Percentiles rank a stretch among this genome's conserved stretches.
phyloP scores from a whole-genome alignment of 768 basidiomycete genomes.

The Suillus spraguei region DNA sequence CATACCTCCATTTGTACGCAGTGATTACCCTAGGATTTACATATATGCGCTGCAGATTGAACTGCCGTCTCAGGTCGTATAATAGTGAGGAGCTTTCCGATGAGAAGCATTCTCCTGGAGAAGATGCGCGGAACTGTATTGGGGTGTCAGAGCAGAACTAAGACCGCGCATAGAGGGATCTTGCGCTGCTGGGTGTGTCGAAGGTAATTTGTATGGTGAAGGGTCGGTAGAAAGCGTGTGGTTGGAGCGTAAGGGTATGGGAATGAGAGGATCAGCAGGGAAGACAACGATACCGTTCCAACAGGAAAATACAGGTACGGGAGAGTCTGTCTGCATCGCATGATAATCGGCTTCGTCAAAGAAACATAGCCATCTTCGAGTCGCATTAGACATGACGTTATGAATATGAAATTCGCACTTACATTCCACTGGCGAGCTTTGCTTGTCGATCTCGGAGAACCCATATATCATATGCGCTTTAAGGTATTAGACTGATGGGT shows the following conservation, averaged over 20 bases:
- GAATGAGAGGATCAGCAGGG: constrained; percentile 42
- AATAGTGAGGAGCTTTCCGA: constrained; percentile 45
- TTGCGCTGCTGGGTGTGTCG: constrained; percentile 32
- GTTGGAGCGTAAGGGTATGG: constrained; percentile 40
- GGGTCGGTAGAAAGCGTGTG: constrained; percentile 37
- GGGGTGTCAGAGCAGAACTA: constrained; percentile 35
- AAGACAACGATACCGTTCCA: constrained; percentile 50
- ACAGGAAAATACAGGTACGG: constrained; percentile 46
- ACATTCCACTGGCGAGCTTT: constrained; percentile 21
- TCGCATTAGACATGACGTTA: background rate
- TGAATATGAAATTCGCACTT: background rate
- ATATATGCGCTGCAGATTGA: constrained; percentile 39
- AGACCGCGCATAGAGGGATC: constrained; percentile 18
- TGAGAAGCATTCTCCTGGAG: constrained; percentile 34
- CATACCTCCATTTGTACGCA: constrained; percentile 38
- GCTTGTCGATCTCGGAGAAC: constrained; percentile 39
- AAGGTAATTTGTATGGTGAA: constrained; percentile 28
- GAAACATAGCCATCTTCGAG: constrained; percentile 42
- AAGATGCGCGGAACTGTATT: constrained; percentile 33
- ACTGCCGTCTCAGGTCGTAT: constrained; percentile 44
- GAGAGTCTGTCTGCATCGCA: constrained; percentile 39
- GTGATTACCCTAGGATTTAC: constrained; percentile 43
- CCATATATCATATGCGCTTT: constrained; percentile 41
- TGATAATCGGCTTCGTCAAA: constrained; percentile 38
- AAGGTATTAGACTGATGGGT: no score